Evolutionary conservation across 148 eudicot genomes (phyloP), one percentile per base, ranked within the genome.

Genomic region (Silene latifolia): DNA sequence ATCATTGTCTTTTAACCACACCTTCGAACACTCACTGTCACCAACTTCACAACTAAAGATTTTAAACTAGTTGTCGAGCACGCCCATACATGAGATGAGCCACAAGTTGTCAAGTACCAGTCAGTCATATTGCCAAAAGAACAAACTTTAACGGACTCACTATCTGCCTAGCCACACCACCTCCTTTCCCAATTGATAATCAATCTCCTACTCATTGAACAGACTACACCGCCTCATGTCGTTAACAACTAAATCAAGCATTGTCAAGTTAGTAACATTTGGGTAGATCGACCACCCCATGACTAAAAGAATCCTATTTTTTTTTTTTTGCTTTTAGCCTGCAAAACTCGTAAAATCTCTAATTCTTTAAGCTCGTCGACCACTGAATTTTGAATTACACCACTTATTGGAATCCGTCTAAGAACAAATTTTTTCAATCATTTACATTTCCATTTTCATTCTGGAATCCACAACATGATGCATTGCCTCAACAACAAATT

Each of bases 371-470:
- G 29, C 29, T 9, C 54, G 3, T 48, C 54, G 14, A 32, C 27
- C 8, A 64, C 29, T 17, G 9, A 64, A 10, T 15, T 64, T 7
- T 13, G 7, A 39, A 14, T 27, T 24, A 64, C 68, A 3, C 44
- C 66, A 15, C 19, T 64, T 20, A 29, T 64, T 64, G 20, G 15
- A 12, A 7, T 14, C 8, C 8, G n/a, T n/a, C 68, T n/a, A 64
- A 64, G 25, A 61, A 61, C 64, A 19, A 4, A 61, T 27, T 61
- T 61, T 61, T 21, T 20, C 64, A 63, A 24, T 65, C 69, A 65
- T 48, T 48, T 48, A 8, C 47, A 3, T 65, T 32, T 15, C 9
- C 69, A 65, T 29, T 29, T 8, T 32, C 69, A 65, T 35, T 65
- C 46, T 65, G 20, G 35, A 65, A 29, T 25, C 12, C 10, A 63